Conservation (phyloP, 345 rosid species). For the Acer campestre region DNA sequence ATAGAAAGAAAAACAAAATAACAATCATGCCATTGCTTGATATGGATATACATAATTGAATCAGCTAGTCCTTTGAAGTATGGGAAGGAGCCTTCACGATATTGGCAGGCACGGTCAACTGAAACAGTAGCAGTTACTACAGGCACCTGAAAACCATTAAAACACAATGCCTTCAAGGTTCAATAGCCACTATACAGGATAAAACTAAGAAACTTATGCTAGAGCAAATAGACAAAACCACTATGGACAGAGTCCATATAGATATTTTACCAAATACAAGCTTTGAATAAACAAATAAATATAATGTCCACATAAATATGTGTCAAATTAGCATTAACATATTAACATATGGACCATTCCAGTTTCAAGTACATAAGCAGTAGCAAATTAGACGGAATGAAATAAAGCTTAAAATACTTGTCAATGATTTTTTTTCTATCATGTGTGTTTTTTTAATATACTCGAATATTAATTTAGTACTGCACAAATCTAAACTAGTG, state of each 20-base stretch:
- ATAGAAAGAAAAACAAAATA: conserved; percentile 13
- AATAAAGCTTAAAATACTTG: not conserved
- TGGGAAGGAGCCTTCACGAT: conserved; percentile 84
- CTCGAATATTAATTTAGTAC: not conserved
- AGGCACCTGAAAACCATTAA: conserved; percentile 66
- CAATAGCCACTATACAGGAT: conserved; percentile 6
- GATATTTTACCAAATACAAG: not conserved
- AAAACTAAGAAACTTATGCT: conserved; percentile 17
- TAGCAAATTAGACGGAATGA: not conserved
- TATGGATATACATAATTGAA: conserved; percentile 57
- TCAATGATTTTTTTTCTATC: not conserved
- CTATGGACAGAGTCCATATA: not conserved
- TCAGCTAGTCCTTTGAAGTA: conserved; percentile 81
- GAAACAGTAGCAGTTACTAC: conserved; percentile 87
- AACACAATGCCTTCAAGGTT: conserved; percentile 23
- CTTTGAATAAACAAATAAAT: not conserved
- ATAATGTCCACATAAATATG: not conserved
- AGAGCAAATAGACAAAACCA: not conserved
- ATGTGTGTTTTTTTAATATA: not conserved
- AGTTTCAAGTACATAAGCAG: not conserved
- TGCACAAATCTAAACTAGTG: not conserved
- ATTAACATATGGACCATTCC: not conserved
- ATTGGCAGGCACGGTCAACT: conserved; percentile 76
- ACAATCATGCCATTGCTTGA: conserved; percentile 18
- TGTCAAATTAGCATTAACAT: not conserved